phyloP scores from a whole-genome alignment of 139 green algal genomes.

The Protoeuglena noctilucae region DNA sequence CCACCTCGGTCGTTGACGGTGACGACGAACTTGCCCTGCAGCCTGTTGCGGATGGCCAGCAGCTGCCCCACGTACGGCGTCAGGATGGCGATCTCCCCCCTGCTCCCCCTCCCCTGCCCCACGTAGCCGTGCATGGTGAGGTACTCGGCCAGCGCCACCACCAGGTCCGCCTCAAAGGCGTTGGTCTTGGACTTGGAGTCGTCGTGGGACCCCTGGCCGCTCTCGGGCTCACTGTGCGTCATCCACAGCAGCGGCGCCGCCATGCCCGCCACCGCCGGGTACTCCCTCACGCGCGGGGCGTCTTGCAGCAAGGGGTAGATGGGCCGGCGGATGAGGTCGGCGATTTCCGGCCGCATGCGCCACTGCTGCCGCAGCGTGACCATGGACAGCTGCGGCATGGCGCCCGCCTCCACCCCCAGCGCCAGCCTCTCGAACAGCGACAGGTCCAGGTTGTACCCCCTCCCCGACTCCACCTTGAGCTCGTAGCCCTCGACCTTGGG shows the following conservation, averaged over 20 bases:
- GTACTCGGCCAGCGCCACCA: constrained; percentile 25
- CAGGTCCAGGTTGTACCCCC: constrained; percentile 22
- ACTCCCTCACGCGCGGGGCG: constrained; percentile 11
- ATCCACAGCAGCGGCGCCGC: constrained; percentile 33
- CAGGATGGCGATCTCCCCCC: constrained; percentile 47
- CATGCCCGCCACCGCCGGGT: constrained; percentile 23
- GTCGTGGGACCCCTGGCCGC: constrained; percentile 7
- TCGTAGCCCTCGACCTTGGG: constrained; percentile 55
- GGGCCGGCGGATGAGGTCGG: constrained; percentile 26
- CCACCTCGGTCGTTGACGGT: constrained; percentile 36
- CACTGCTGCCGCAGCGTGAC: constrained; percentile 39
- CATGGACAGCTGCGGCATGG: constrained; percentile 20
- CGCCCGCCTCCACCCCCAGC: too few species aligned
- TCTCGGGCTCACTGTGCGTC: constrained; percentile 38
- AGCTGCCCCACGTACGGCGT: constrained; percentile 67
- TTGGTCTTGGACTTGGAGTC: constrained; percentile 43
- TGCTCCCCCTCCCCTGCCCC: too few species aligned
- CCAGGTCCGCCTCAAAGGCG: constrained; percentile 32
- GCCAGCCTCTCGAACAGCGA: constrained; percentile 68
- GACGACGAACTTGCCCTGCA: constrained; percentile 20
- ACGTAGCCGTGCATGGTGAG: constrained; percentile 41
- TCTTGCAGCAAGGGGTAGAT: constrained; percentile 36
- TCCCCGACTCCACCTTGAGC: constrained; percentile 26
- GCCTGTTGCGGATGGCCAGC: constrained; percentile 9
- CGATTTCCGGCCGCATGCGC: constrained; percentile 48